These are phyloP conservation scores for Gossypium rotundifolium DNA, from an alignment of 345 rosid genomes.

Conservation along the genomic window DNA sequence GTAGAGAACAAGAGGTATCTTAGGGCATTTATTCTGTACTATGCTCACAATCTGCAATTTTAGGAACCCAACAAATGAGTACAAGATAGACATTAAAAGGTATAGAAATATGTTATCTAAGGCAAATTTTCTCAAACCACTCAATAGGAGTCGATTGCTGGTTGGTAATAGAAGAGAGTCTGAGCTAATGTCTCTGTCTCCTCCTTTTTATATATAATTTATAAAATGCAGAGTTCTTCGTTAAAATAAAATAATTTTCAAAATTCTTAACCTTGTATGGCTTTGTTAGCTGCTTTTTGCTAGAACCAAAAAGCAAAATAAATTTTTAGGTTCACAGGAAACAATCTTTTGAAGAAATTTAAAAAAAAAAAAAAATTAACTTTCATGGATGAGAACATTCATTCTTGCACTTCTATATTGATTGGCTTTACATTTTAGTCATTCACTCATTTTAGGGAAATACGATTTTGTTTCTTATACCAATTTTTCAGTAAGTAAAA, in stretches of 20 bases:
- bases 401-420: neutral
- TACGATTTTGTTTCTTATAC: neutral
- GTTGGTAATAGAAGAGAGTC: neutral
- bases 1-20: slow-evolving; percentile 80
- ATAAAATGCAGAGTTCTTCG: neutral
- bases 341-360: neutral
- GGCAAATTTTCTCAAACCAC: neutral
- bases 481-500: neutral
- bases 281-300: neutral
- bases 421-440: neutral
- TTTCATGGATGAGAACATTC: neutral
- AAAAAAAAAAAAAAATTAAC: neutral
- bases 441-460: neutral
- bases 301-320: neutral
- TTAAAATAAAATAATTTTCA: neutral
- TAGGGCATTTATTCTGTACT: slow-evolving; percentile 67
- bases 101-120: neutral
- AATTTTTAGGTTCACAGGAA: neutral
- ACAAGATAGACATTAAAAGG: neutral
- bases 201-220: neutral
- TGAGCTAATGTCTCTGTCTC: neutral
- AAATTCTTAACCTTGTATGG: neutral
- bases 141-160: neutral
- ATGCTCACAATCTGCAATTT: slow-evolving; percentile 49
- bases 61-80: slow-evolving; percentile 3